These are phyloP conservation scores for Gracilaria vermiculophylla DNA, from an alignment of 23 red algal species.

Conservation along the genomic window DNA sequence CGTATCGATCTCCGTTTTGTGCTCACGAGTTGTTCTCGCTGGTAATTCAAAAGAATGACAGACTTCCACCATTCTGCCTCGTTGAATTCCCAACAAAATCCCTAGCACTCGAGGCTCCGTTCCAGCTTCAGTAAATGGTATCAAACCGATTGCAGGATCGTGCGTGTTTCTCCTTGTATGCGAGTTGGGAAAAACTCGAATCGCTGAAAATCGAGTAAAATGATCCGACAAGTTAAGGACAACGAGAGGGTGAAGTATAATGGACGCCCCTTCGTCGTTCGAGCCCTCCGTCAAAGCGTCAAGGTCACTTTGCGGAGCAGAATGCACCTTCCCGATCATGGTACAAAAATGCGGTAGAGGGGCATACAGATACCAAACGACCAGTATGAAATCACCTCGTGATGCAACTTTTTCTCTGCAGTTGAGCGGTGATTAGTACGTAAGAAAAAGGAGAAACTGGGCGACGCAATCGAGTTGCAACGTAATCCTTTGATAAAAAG, in stretches of 20 bases:
- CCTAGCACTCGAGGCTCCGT: constrained; percentile 63
- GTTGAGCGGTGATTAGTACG: no score
- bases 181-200: constrained; percentile 42
- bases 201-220: constrained; percentile 65
- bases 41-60: constrained; percentile 80
- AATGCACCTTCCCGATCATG: constrained; percentile 22
- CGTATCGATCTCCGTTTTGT: constrained; percentile 38
- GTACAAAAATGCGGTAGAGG: not conserved
- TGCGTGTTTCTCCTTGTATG: not conserved
- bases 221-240: constrained; percentile 86
- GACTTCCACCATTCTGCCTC: constrained; percentile 74
- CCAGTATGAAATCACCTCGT: not conserved
- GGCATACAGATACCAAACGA: not conserved
- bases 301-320: constrained; percentile 21
- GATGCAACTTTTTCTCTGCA: not conserved
- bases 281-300: not conserved
- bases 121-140: constrained; percentile 3
- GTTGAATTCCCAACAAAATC: constrained; percentile 69
- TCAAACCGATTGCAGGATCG: constrained; percentile 1
- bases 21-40: constrained; percentile 18
- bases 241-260: constrained; percentile 85
- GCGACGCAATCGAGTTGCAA: no score
- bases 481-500: no score
- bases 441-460: no score
- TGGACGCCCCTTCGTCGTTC: constrained; percentile 32